Evolutionary conservation across 306 rosid species (phyloP).

Genomic region (Mimosa bimucronata): DNA sequence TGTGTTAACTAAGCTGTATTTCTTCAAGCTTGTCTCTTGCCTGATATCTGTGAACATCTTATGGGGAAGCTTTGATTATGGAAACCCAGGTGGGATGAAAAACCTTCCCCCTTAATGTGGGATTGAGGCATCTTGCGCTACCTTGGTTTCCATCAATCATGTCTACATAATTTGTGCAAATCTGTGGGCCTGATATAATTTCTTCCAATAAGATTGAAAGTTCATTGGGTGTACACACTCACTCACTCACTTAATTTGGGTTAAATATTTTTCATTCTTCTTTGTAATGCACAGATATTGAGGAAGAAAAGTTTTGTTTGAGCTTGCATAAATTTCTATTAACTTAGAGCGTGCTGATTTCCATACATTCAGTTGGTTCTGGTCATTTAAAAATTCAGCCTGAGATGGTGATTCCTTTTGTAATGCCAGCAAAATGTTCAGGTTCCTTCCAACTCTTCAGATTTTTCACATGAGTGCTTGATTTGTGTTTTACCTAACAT

Average conservation of each 20-base stretch:
- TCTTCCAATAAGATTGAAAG: not conserved
- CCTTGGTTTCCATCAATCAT: not conserved
- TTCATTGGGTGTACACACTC: not conserved
- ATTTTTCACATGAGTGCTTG: constrained; percentile 9
- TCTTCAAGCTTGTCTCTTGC: not conserved
- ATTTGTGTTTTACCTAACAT: constrained; percentile 27
- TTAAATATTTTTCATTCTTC: constrained; percentile 5
- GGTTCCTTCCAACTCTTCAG: constrained; percentile 35
- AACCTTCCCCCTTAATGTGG: too few species aligned
- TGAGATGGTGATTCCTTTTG: constrained; percentile 51
- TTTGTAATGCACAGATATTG: constrained; percentile 2
- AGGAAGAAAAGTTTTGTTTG: constrained; percentile 9
- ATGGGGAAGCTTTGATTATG: not conserved
- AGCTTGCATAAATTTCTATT: constrained; percentile 11
- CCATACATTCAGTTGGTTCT: constrained; percentile 12
- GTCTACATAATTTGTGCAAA: not conserved
- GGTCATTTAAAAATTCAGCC: constrained; percentile 32
- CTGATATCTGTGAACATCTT: not conserved
- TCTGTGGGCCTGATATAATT: not conserved
- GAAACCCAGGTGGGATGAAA: not conserved
- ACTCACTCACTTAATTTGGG: not conserved
- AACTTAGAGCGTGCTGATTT: constrained; percentile 32
- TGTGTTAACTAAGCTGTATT: too few species aligned
- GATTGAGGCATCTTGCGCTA: too few species aligned
- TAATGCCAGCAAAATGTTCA: constrained; percentile 42